A percentile compares a stretch with the other conserved stretches of the same genome.
Evolutionary conservation across 1,139 yeast genomes (phyloP).

Genomic region (Magnusiomyces paraingens): DNA sequence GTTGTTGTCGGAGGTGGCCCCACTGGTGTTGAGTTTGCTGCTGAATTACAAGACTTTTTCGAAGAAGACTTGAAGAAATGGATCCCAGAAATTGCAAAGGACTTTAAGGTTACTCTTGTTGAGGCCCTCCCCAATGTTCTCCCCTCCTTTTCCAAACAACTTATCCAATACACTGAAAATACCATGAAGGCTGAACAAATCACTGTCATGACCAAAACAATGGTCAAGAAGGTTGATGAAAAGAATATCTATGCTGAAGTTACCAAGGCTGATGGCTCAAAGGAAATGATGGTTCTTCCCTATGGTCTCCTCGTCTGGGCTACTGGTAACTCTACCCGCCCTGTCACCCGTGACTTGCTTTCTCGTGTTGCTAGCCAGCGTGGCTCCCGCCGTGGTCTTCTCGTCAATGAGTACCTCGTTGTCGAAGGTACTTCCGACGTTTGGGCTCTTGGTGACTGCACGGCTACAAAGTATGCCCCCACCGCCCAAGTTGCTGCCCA

Average conservation of each 20-base stretch:
- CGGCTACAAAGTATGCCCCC: constrained; percentile 83
- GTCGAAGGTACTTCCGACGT: constrained; percentile 80
- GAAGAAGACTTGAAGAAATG: constrained; percentile 84
- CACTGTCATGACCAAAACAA: constrained; percentile 70
- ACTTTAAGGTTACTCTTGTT: constrained; percentile 73
- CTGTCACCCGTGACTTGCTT: constrained; percentile 62
- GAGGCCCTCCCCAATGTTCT: constrained; percentile 91
- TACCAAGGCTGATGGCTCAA: constrained; percentile 59
- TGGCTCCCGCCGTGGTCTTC: constrained; percentile 81
- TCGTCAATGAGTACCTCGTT: constrained; percentile 75
- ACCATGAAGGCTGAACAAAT: constrained; percentile 77
- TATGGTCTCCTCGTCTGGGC: constrained; percentile 96
- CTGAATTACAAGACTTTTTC: constrained; percentile 88
- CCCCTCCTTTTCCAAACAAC: constrained; percentile 77
- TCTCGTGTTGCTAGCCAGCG: constrained; percentile 71
- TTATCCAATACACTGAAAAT: constrained; percentile 77
- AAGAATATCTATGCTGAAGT: constrained; percentile 63
- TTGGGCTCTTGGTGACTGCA: constrained; percentile 91
- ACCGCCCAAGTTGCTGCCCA: constrained; percentile 98
- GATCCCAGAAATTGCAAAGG: constrained; percentile 81
- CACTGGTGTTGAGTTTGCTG: constrained; percentile 95
- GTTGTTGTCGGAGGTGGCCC: constrained; percentile 97
- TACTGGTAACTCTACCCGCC: constrained; percentile 90
- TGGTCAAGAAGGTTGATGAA: constrained; percentile 78
- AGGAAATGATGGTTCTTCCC: constrained; percentile 59